These are phyloP conservation scores for Crepidotus variabilis DNA, from an alignment of 768 basidiomycete genomes.

Conservation along the genomic window DNA sequence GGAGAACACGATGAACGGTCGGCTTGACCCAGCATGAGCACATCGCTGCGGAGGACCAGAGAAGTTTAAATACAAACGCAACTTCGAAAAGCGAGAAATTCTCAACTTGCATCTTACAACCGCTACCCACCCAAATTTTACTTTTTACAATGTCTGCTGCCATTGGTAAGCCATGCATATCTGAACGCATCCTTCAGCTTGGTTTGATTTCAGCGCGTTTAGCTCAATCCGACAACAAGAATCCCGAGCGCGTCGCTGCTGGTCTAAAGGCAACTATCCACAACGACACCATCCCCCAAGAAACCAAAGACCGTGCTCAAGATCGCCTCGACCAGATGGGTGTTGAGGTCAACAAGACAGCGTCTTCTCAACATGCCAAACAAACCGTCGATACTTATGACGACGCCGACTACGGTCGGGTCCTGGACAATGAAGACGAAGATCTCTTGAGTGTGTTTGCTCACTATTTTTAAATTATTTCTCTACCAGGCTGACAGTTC, in stretches of 20 bases:
- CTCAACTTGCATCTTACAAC: no score
- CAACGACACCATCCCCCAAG: conserved; percentile 55
- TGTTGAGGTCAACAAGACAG: conserved; percentile 2
- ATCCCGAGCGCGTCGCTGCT: not conserved
- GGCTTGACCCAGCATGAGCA: no score
- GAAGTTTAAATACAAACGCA: no score
- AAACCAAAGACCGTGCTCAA: conserved; percentile 47
- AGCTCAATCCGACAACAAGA: not conserved
- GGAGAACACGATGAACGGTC: no score
- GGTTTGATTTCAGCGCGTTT: not conserved
- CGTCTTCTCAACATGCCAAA: conserved; percentile 2
- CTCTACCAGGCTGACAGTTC: not conserved
- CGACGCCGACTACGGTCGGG: not conserved
- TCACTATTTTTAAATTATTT: not conserved
- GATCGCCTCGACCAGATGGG: conserved; percentile 39
- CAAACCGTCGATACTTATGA: not conserved
- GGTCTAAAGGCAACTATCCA: conserved; percentile 56
- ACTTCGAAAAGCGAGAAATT: no score
- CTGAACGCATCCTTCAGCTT: not conserved
- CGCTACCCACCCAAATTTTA: no score
- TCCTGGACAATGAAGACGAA: not conserved
- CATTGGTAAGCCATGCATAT: no score
- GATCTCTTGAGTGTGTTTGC: not conserved
- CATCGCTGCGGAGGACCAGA: no score
- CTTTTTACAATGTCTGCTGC: no score